A percentile compares a stretch with the other conserved stretches of the same genome.
Conservation (phyloP, 306 rosid genomes). For the Urtica urens region DNA sequence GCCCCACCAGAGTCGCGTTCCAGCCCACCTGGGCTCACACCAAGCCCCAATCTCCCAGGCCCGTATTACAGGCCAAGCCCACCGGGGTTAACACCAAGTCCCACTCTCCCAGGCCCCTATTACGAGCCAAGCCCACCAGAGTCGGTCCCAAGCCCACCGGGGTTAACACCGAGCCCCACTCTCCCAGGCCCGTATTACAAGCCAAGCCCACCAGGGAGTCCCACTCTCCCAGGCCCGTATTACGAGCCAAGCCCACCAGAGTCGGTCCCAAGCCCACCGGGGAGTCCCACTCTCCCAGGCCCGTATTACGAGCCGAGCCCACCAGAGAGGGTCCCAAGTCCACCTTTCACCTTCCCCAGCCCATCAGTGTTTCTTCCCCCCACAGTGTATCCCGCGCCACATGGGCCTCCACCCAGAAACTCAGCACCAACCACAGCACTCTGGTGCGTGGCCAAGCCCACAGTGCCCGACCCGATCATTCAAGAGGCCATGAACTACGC, state of each 20-base stretch:
- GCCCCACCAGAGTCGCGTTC: background rate
- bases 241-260: constrained; percentile 21
- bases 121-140: constrained; percentile 21
- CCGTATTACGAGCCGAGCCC: constrained; percentile 41
- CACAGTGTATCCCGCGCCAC: constrained; percentile 70
- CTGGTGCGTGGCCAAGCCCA: constrained; percentile 96
- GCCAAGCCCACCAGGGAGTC: constrained; percentile 15
- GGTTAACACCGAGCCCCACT: constrained; percentile 8
- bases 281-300: too few relatives aligned
- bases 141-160: constrained; percentile 24
- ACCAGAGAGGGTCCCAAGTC: constrained; percentile 37
- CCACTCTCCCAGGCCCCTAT: constrained; percentile 1
- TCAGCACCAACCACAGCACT: constrained; percentile 27
- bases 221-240: constrained; percentile 1
- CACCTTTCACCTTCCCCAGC: constrained; percentile 45
- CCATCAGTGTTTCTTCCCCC: constrained; percentile 71
- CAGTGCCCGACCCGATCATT: constrained; percentile 90
- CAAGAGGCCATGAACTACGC: constrained; percentile 95
- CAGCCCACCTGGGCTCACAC: background rate
- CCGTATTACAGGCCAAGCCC: constrained; percentile 6
- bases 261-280: constrained; percentile 14
- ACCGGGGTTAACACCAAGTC: constrained; percentile 24
- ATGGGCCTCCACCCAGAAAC: constrained; percentile 42
- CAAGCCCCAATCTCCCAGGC: constrained; percentile 9
- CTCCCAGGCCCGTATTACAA: constrained; percentile 31